phyloP scores from a whole-genome alignment of 805 yeast species.

The Suhomyces emberorum region DNA sequence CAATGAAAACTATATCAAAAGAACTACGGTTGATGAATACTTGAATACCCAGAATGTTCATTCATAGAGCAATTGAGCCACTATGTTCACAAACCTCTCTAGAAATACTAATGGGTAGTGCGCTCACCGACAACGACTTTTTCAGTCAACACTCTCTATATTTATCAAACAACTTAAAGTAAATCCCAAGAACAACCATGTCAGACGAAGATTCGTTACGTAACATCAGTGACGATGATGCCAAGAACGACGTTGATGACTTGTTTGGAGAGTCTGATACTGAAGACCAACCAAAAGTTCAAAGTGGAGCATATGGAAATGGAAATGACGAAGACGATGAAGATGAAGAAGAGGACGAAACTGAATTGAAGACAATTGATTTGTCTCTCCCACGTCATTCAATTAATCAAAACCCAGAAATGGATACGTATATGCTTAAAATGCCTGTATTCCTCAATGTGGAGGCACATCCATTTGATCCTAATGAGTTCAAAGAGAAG shows the following conservation, averaged over 20 bases:
- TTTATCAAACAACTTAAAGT: too few relatives aligned
- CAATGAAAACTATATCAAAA: too few relatives aligned
- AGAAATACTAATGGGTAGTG: too few relatives aligned
- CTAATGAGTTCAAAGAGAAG: slow-evolving; percentile 56
- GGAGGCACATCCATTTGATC: slow-evolving; percentile 86
- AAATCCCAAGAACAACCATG: slow-evolving; percentile 6
- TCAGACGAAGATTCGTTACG: slow-evolving; percentile 11
- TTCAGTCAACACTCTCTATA: too few relatives aligned
- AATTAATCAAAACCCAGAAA: slow-evolving; percentile 31
- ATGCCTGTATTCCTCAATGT: slow-evolving; percentile 81
- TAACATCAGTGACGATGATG: slow-evolving; percentile 1
- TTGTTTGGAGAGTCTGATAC: slow-evolving; percentile 33
- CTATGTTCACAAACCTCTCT: too few relatives aligned
- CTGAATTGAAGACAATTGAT: slow-evolving; percentile 33
- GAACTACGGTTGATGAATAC: too few relatives aligned
- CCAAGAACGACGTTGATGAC: slow-evolving; percentile 28
- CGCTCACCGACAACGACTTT: too few relatives aligned
- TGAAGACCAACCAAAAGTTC: slow-evolving; percentile 13
- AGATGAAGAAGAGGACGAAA: slow-evolving; percentile 33
- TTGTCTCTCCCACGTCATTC: slow-evolving; percentile 51
- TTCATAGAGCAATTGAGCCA: too few relatives aligned
- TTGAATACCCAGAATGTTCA: too few relatives aligned
- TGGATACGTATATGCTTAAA: slow-evolving; percentile 48
- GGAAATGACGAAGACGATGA: slow-evolving; percentile 30
- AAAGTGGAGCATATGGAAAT: slow-evolving; percentile 9